Evolutionary conservation across 2,329 filamentous ascomycete genomes (phyloP), one percentile per base, ranked within the genome.

Genomic region (Coniochaeta sp.): DNA sequence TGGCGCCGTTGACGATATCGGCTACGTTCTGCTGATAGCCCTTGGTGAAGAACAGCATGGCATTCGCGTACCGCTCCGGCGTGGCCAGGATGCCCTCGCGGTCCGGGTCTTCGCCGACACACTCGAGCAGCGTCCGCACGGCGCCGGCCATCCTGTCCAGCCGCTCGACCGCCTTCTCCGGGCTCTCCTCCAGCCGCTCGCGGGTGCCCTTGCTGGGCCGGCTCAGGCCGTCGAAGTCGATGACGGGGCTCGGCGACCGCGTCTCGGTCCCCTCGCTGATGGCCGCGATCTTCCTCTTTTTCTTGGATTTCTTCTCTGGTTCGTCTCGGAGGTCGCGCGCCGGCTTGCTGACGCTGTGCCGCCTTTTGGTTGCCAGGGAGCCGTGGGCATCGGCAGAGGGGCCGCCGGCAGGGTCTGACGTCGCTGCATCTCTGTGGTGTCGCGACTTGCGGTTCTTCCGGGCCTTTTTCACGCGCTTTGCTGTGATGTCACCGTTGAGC

Each of bases 1-100:
- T 90, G 19, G 95, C 95, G 60, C 88, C 85, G 73, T 98, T 98
- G 63, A 98, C 90, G 65, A 98, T 89, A 71, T 96, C 90, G 63
- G 87, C 82, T 59, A 97, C 85, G 69, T 97, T 97, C 78, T 96
- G 88, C 77, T 98, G 92, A 73, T 99, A 99, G 50, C 95, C 95
- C 73, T 96, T 92, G 6, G 95, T 99, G 74, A 99, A 92, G 79
- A 89, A 96, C 64, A 98, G 85, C 84, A 99, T 87, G 16, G 95
- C 95, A 75, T 96, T 95, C 55, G 95, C 93, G 73, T 98, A 99
- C 63, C 95, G 84, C 69, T 89, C 86, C 0, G 95, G 95, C 0
- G 87, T 89, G 44, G 79, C 85, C 17, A 88, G 76, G 44, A 89
- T 74, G 47, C 87, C 86, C 63, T 87, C 83, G 34, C 87, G 80